Percentiles rank a stretch among this genome's conserved stretches.
Conservation (phyloP, 441 rosid genomes). For the Populus hybrid region DNA sequence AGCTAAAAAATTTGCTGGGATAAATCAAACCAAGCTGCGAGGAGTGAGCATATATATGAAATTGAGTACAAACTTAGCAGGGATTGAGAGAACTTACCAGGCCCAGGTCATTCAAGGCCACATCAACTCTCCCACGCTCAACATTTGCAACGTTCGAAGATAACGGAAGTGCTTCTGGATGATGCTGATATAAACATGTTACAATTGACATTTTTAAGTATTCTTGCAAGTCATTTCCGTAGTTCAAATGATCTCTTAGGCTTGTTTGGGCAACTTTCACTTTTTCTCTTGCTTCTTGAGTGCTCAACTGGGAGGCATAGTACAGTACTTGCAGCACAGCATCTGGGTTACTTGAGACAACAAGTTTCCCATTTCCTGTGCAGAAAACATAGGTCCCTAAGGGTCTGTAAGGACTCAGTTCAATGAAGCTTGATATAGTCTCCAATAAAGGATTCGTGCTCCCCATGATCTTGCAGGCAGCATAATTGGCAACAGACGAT, state of each 20-base stretch:
- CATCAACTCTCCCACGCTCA: neutral
- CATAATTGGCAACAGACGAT: constrained; percentile 41
- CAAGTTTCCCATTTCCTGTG: constrained; percentile 41
- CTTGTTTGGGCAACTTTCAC: constrained; percentile 30
- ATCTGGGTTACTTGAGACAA: constrained; percentile 58
- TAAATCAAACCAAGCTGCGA: neutral
- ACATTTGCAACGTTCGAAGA: too few relatives aligned
- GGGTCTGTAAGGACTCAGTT: constrained; percentile 76
- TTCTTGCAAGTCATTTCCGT: constrained; percentile 32
- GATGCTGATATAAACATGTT: constrained; percentile 24
- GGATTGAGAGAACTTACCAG: constrained; percentile 40
- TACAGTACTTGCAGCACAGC: constrained; percentile 70
- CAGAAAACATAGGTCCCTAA: constrained; percentile 65
- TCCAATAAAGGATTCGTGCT: constrained; percentile 57
- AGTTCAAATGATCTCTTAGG: constrained; percentile 44
- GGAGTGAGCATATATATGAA: neutral
- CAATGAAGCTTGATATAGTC: constrained; percentile 48
- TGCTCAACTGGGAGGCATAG: constrained; percentile 49
- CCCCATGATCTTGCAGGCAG: constrained; percentile 59
- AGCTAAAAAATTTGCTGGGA: neutral
- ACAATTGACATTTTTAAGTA: constrained; percentile 28
- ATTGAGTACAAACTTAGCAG: neutral
- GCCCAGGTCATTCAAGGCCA: constrained; percentile 51
- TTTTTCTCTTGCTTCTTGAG: constrained; percentile 26
- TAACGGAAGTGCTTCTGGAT: constrained; percentile 18